A percentile compares a stretch with the other conserved stretches of the same genome.
phyloP scores from a whole-genome alignment of 2,329 filamentous ascomycete genomes.

The Colletotrichum plurivorum region DNA sequence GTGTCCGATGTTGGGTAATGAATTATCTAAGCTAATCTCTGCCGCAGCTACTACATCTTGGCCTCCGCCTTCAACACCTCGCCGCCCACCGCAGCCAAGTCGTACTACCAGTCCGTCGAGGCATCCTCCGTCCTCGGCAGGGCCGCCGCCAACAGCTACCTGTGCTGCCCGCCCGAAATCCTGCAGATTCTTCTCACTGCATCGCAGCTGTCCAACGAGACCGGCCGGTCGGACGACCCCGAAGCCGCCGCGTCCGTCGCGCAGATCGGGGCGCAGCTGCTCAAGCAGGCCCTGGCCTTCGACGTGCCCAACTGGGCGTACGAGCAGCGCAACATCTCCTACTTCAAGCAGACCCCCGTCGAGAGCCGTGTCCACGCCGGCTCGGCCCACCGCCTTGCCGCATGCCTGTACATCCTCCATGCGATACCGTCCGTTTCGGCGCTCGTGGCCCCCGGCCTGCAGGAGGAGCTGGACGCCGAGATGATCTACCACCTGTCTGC shows the following conservation, averaged over 20 bases:
- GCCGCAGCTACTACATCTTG: slow-evolving; percentile 59
- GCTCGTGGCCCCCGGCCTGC: slow-evolving; percentile 46
- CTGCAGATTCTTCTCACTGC: slow-evolving; percentile 60
- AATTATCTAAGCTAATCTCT: slow-evolving; percentile 25
- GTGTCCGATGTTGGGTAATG: slow-evolving; percentile 12
- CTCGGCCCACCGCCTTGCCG: slow-evolving; percentile 58
- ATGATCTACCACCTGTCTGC: slow-evolving; percentile 62
- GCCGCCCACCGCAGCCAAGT: slow-evolving; percentile 46
- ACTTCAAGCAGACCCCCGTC: slow-evolving; percentile 51
- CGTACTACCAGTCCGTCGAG: slow-evolving; percentile 54
- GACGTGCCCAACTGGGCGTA: slow-evolving; percentile 59
- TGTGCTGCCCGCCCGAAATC: slow-evolving; percentile 61
- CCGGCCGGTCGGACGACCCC: slow-evolving; percentile 42
- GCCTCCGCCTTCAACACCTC: slow-evolving; percentile 59
- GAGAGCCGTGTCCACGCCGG: slow-evolving; percentile 57
- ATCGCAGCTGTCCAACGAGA: slow-evolving; percentile 54
- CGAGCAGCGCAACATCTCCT: slow-evolving; percentile 51
- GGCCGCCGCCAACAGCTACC: slow-evolving; percentile 61
- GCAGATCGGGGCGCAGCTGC: slow-evolving; percentile 49
- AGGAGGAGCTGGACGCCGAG: slow-evolving; percentile 57
- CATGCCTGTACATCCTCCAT: slow-evolving; percentile 62
- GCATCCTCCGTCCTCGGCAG: slow-evolving; percentile 55
- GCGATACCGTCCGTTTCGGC: slow-evolving; percentile 50
- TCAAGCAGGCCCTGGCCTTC: slow-evolving; percentile 55
- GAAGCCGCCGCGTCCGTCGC: slow-evolving; percentile 49